Evolutionary conservation across 78 protist genomes (phyloP), one percentile per base, ranked within the genome.

Genomic region (Dictyostelium firmibasis): DNA sequence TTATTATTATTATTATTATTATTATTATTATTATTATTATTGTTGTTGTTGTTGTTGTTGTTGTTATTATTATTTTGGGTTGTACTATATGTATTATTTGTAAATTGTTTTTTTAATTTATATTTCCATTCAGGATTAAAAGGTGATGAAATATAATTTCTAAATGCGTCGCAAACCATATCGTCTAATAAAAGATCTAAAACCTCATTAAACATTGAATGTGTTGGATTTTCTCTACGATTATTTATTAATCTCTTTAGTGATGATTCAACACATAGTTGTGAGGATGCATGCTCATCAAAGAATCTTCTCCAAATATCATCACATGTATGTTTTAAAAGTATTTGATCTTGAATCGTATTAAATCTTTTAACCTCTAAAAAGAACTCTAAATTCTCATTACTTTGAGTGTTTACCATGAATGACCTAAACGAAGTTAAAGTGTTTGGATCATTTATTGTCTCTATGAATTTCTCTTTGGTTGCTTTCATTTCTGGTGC

Each of bases 251-350:
- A 11, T 29, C 23, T 41, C 16, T 70, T 64, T 16, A 67, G 76
- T 2, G 35, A 81, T 13, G 87, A 57, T n/a, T 89, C 94, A 2
- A 89, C 36, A 41, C 50, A 64, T 14, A 89, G 60, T 47, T 78
- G 94, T 9, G 44, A 18, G 6, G 18, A 41, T 10, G 94, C 79
- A 79, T 69, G 86, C 4, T 64, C 83, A 9, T 75, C 67, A 81
- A 89, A 89, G 86, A 89, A 89, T 29, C 94, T 29, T 35, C 94
- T 79, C 94, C 94, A 89, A 13, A 89, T 89, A 18, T 89, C 94
- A 18, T 81, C 72, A 81, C 64, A 47, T 2, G 94, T 36, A 57
- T 25, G 82, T 23, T 64, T 78, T 29, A 69, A 27, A 20, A 81
- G 62, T 1, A 18, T n/a, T 31, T 67, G 82, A 18, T 16, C 27